Percentiles rank a stretch among this genome's conserved stretches.
These are phyloP conservation scores for Hibiscus syriacus DNA, from an alignment of 345 rosid species.

Conservation along the genomic window DNA sequence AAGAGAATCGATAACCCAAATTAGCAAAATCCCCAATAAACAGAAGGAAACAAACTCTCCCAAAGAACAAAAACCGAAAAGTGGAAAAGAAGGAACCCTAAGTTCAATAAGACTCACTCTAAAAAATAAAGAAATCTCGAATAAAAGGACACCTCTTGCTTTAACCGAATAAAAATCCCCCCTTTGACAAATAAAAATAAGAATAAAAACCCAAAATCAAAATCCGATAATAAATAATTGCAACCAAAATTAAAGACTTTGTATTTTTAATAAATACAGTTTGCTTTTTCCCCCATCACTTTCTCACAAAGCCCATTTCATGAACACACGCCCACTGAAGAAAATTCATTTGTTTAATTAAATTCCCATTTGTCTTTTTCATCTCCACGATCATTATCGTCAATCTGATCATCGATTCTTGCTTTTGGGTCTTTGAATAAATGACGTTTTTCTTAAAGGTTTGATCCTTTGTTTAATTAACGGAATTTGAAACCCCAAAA, in stretches of 20 bases:
- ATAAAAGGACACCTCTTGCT: slow-evolving; percentile 25
- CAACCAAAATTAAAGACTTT: slow-evolving; percentile 10
- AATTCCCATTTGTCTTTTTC: background rate
- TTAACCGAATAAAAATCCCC: slow-evolving; percentile 25
- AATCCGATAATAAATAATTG: slow-evolving; percentile 20
- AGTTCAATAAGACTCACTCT: slow-evolving; percentile 6
- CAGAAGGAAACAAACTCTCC: background rate
- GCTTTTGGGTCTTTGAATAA: background rate
- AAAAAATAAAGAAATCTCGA: slow-evolving; percentile 22
- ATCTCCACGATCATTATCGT: background rate
- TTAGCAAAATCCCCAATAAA: slow-evolving; percentile 9
- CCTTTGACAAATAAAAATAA: slow-evolving; percentile 7
- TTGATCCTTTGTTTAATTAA: background rate
- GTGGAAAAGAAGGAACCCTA: slow-evolving; percentile 30
- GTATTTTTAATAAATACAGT: slow-evolving; percentile 22
- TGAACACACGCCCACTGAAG: too few relatives aligned
- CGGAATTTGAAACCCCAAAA: background rate
- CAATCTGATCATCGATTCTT: background rate
- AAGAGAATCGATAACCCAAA: slow-evolving; percentile 10
- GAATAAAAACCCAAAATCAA: slow-evolving; percentile 17
- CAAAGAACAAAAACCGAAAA: slow-evolving; percentile 11
- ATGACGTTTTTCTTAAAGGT: background rate
- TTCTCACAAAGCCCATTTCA: background rate
- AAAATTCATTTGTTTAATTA: slow-evolving; percentile 2
- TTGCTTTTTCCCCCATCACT: slow-evolving; percentile 5